These are phyloP conservation scores for Leavenworthia alabamica DNA, from an alignment of 345 rosid genomes.

Conservation along the genomic window DNA sequence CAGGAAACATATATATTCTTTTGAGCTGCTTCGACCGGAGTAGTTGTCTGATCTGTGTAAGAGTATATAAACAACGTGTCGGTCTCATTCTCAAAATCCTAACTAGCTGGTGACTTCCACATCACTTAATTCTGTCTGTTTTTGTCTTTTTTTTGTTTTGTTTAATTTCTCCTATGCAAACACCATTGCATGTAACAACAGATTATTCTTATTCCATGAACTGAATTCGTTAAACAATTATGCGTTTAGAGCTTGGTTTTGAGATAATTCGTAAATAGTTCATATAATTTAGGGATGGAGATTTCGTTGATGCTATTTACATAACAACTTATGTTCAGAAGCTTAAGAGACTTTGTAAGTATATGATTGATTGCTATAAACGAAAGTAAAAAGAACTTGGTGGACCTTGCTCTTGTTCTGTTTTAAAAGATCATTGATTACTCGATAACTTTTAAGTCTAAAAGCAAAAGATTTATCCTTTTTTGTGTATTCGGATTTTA, in stretches of 20 bases:
- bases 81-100: too few species aligned
- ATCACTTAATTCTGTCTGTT: conserved; percentile 40
- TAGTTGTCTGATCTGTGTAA: conserved; percentile 41
- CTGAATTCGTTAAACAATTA: not conserved
- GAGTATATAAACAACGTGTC: conserved; percentile 25
- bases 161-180: not conserved
- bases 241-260: not conserved
- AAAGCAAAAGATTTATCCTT: not conserved
- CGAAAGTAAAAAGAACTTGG: too few species aligned
- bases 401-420: conserved; percentile 2
- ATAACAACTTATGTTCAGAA: not conserved
- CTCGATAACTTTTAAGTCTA: too few species aligned
- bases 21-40: not conserved
- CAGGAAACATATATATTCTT: not conserved
- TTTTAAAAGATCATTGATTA: not conserved
- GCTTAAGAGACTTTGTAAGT: not conserved
- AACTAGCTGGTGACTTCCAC: conserved; percentile 55
- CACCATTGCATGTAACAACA: too few species aligned
- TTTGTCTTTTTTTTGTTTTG: not conserved
- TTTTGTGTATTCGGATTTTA: not conserved
- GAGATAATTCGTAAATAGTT: not conserved
- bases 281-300: not conserved
- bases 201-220: too few species aligned
- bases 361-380: too few species aligned
- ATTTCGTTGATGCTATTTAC: not conserved